Evolutionary conservation across 1,284 basidiomycete genomes (phyloP), one percentile per base, ranked within the genome.

Genomic region (Hypsizygus ulmarius): DNA sequence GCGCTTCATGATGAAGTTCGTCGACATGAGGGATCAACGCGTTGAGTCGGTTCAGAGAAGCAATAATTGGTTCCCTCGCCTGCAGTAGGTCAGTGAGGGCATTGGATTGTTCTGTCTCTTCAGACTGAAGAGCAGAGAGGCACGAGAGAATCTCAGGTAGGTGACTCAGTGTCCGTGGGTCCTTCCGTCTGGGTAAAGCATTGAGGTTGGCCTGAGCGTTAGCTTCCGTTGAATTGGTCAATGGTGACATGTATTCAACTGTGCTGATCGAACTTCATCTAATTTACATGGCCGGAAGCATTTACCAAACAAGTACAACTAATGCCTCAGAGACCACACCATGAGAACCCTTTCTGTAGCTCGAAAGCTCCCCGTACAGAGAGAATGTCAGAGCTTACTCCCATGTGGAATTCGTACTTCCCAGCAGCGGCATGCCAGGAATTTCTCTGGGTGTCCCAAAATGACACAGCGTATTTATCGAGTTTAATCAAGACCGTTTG

Each of bases 71-170:
- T 15, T 84, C 77, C 41, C 80, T 75, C 49, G 84, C 75, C 35
- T 85, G 79, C 16, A 96, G 74, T 19, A 94, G 72, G 39, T 80
- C 74, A 3, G 87, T 75, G 42, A 96, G 79, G n/a, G 86, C 83
- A 43, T 79, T 75, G 9, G 91, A 90, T 12, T 95, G 77, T 19
- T 84, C 75, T 29, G 84, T 74, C 60, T 95, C 91, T 63, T 90
- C 82, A 10, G 84, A 79, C 57, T 93, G 84, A 30, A 92, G 79
- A 16, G 79, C 75, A 21, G 87, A 84, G n/a, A 90, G 71, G 49
- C 78, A 81, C 14, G 81, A 78, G 10, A 90, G 68, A 34, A 90
- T 82, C 49, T 89, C 82, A 4, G 80, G 69, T n/a, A 88, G 63
- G 43, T 70, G 81, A 1, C 78, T 84, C 15, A 90, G 72, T n/a